Evolutionary conservation across 2,329 filamentous ascomycete genomes (phyloP).

Genomic region (Graphilbum ipis-grandicollis): DNA sequence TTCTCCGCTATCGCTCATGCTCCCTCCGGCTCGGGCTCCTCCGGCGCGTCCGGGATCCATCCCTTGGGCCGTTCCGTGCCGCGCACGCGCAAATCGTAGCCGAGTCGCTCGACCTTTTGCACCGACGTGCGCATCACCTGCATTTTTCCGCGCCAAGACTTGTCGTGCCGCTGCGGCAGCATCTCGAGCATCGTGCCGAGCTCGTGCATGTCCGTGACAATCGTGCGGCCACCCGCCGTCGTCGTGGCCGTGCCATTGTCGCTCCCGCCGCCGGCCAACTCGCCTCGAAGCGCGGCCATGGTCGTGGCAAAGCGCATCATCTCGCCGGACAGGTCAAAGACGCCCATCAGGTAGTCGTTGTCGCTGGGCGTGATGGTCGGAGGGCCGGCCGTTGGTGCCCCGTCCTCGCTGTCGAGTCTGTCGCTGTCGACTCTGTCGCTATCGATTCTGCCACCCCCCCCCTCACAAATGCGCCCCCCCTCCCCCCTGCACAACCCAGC

Average conservation of each 20-base stretch:
- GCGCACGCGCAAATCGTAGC: constrained; percentile 75
- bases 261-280: constrained; percentile 20
- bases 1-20: not conserved
- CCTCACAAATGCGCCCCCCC: no score
- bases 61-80: constrained; percentile 80
- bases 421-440: no score
- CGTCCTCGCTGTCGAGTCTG: constrained; percentile 7
- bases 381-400: not conserved
- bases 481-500: constrained; percentile 18
- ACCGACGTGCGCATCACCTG: constrained; percentile 77
- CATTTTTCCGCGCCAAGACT: constrained; percentile 59
- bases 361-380: constrained; percentile 44
- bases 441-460: no score
- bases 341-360: constrained; percentile 75
- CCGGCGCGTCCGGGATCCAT: constrained; percentile 63
- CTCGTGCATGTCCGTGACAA: constrained; percentile 66
- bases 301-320: constrained; percentile 95
- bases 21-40: not conserved
- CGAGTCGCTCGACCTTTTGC: constrained; percentile 79
- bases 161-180: constrained; percentile 40
- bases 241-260: not conserved
- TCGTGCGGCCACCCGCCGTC: constrained; percentile 26
- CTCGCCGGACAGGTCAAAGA: constrained; percentile 91
- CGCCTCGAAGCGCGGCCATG: constrained; percentile 58
- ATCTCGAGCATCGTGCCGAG: constrained; percentile 63